Conservation (phyloP, 371 early-diverging fungal genomes). For the Actinomortierella ambigua region DNA sequence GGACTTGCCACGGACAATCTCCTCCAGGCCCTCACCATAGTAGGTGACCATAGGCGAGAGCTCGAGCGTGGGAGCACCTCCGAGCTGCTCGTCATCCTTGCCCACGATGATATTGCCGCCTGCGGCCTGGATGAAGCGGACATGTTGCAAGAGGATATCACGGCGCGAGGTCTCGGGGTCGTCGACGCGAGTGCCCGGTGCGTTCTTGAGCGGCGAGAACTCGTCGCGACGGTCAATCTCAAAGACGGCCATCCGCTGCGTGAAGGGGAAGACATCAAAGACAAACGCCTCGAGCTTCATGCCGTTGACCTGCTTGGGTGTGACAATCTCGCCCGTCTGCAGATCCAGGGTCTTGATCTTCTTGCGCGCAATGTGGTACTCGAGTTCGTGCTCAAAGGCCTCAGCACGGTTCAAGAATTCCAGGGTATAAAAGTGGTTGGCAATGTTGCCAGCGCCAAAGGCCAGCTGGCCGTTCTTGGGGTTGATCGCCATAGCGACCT, state of each 20-base stretch:
- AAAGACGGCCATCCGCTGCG: conserved; percentile 85
- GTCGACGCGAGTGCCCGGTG: conserved; percentile 87
- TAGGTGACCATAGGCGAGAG: conserved; percentile 91
- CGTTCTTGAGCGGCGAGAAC: conserved; percentile 98
- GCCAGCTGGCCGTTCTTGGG: conserved; percentile 70
- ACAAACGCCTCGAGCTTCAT: conserved; percentile 94
- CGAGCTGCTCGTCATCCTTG: conserved; percentile 50
- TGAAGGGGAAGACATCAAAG: conserved; percentile 95
- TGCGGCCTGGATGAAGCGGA: conserved; percentile 82
- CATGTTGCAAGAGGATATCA: conserved; percentile 86
- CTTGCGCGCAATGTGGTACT: conserved; percentile 96
- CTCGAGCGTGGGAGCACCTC: conserved; percentile 68
- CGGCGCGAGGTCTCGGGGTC: conserved; percentile 93
- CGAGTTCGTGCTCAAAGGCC: conserved; percentile 78
- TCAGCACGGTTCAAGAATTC: conserved; percentile 88
- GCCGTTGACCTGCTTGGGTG: conserved; percentile 86
- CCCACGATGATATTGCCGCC: conserved; percentile 79
- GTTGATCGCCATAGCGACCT: conserved; percentile 69
- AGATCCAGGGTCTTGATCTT: conserved; percentile 93
- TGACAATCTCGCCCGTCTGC: conserved; percentile 72
- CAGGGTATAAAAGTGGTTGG: conserved; percentile 96
- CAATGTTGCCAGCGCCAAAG: conserved; percentile 96
- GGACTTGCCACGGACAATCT: conserved; percentile 34
- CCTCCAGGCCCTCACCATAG: conserved; percentile 91
- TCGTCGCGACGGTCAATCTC: conserved; percentile 93